Base-by-base conservation (phyloP, 2,329 filamentous ascomycete species). In the Tolypocladium tundrense region DNA sequence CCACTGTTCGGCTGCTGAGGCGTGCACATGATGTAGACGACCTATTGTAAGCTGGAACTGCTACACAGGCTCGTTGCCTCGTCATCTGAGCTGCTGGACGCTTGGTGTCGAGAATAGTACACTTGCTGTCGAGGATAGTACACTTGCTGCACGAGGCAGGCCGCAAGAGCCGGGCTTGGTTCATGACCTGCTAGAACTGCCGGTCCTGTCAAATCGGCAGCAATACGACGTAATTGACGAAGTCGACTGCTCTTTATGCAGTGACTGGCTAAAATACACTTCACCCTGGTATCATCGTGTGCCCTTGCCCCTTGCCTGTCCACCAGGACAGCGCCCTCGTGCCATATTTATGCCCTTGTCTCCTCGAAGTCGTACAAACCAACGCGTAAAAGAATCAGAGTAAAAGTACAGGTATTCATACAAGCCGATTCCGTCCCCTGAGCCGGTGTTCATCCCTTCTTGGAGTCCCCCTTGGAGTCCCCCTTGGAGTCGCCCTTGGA, bases 401-500 rank as follows among this genome's bases (percentile, higher is more conserved):
- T 19, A 19, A 11, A 27, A 8, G 5, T 11, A 16, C 21, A 31
- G 11, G 21, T 19, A 19, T 11, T 19, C 3, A 2, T 11, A 16
- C 21, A 31, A 11, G 16, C 10, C 11, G 7, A 24, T 13, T 16
- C 21, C 16, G 4, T 27, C 4, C 4, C 13, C 39, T 5, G 37
- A 39, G 0, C 43, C 45, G 37, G 7, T 10, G 27, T 16, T 43
- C 45, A 41, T 33, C 50, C 51, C 48, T 14, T 14, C 7, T 52
- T 33, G 39, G 24, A 31, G 43, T 14, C 54, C 0, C 58, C 27
- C n/a, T n/a, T n/a, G n/a, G n/a, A n/a, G 0, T 24, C 43, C 24
- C 54, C 71, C 37, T 54, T 39, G 21, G n/a, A 27, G 31, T n/a
- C 53, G 1, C 27, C 27, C 27, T 59, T 60, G 0, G n/a, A n/a